Conservation (phyloP, 2,329 filamentous ascomycete genomes). For the Stachybotrys echinatus region DNA sequence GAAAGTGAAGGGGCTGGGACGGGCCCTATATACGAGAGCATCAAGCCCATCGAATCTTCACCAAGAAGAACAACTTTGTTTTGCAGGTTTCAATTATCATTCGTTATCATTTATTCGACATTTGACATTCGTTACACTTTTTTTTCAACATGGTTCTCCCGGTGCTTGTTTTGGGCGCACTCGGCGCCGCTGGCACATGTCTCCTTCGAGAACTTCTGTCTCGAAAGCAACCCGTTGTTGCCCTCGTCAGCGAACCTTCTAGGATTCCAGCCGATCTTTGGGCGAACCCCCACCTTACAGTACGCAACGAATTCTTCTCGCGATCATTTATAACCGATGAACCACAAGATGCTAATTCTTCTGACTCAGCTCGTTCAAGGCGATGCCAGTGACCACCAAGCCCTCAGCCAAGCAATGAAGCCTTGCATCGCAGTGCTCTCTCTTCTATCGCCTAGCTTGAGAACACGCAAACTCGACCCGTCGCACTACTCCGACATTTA, state of each 20-base stretch:
- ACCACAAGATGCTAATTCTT: not conserved
- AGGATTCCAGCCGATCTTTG: constrained; percentile 1
- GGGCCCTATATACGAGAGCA: too few species aligned
- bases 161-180: not conserved
- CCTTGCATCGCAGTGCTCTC: not conserved
- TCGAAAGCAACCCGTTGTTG: constrained; percentile 1
- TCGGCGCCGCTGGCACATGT: not conserved
- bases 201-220: not conserved
- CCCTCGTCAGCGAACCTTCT: not conserved
- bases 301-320: not conserved
- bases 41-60: too few species aligned
- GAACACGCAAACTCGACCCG: not conserved
- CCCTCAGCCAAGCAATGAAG: not conserved
- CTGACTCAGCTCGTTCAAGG: not conserved
- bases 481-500: constrained; percentile 1
- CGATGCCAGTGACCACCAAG: not conserved
- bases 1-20: not conserved
- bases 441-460: not conserved
- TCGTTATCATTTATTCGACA: not conserved
- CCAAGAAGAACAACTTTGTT: too few species aligned
- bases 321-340: not conserved
- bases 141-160: not conserved
- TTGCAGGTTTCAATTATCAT: not conserved
- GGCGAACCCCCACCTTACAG: constrained; percentile 1
- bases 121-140: not conserved